Conservation (phyloP, 2,329 filamentous ascomycete species). For the Aphanoascus verrucosus region DNA sequence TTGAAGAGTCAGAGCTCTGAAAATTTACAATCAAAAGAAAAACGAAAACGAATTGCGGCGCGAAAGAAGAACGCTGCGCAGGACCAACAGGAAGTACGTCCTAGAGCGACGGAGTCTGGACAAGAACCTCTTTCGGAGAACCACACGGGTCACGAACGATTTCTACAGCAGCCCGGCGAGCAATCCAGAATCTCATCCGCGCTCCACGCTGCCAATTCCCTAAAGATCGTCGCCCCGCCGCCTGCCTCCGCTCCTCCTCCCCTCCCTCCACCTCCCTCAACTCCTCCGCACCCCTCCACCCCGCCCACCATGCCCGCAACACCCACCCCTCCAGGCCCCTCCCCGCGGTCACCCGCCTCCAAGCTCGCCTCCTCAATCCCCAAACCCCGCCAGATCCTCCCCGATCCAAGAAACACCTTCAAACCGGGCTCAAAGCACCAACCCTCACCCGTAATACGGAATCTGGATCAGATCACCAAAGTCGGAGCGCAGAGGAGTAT, state of each 20-base stretch:
- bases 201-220: background rate
- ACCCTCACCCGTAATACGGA: background rate
- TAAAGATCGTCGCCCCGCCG: background rate
- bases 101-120: background rate
- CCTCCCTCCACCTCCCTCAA: background rate
- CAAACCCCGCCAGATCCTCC: slow-evolving; percentile 2
- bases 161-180: background rate
- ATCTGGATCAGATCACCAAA: slow-evolving; percentile 5
- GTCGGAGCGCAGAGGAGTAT: slow-evolving; percentile 6
- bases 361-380: slow-evolving; percentile 9
- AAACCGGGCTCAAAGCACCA: slow-evolving; percentile 1
- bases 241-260: background rate
- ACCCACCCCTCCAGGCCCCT: background rate
- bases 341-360: slow-evolving; percentile 4
- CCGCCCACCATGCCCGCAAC: background rate
- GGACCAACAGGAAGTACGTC: background rate
- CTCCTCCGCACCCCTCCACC: background rate
- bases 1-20: background rate
- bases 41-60: background rate
- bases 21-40: background rate
- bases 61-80: background rate
- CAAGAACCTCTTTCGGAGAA: background rate
- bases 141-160: background rate
- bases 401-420: slow-evolving; percentile 6
- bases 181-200: slow-evolving; percentile 8